Percentiles rank a stretch among this genome's conserved stretches.
Conservation (phyloP, 768 basidiomycete species). For the Pleurotus citrinopileatus region DNA sequence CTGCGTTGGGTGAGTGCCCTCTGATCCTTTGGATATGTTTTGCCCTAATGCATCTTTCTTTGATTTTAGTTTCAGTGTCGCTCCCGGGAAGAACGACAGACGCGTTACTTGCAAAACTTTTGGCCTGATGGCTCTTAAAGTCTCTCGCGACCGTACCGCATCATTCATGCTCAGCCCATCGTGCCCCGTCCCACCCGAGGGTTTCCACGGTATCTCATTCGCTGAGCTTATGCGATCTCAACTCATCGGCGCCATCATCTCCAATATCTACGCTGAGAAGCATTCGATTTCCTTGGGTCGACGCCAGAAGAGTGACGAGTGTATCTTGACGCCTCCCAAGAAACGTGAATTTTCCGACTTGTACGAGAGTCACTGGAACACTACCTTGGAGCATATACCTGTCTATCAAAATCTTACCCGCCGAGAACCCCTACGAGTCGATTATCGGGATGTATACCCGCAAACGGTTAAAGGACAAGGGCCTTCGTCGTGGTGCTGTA, state of each 20-base stretch:
- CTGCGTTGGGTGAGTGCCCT: not conserved
- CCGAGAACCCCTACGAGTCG: not conserved
- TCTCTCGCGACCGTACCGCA: not conserved
- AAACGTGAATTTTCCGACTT: not conserved
- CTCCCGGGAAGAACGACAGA: not conserved
- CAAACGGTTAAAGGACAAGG: not conserved
- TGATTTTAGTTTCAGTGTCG: not conserved
- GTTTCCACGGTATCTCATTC: not conserved
- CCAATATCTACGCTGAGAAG: not conserved
- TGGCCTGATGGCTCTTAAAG: not conserved
- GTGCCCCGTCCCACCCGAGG: not conserved
- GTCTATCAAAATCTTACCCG: not conserved
- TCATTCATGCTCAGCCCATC: not conserved
- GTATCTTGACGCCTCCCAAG: not conserved
- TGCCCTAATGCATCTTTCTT: not conserved
- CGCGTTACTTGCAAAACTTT: not conserved
- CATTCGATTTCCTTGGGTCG: not conserved
- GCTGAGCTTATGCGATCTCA: not conserved
- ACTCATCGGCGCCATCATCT: not conserved
- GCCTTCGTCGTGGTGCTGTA: not conserved
- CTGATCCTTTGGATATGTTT: no score
- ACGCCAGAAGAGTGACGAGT: not conserved
- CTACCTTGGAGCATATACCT: not conserved
- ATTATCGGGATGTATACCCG: not conserved
- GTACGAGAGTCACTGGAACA: not conserved